A percentile compares a stretch with the other conserved stretches of the same genome.
phyloP scores from a whole-genome alignment of 352 stramenopile species.

The Phytophthora sp. region DNA sequence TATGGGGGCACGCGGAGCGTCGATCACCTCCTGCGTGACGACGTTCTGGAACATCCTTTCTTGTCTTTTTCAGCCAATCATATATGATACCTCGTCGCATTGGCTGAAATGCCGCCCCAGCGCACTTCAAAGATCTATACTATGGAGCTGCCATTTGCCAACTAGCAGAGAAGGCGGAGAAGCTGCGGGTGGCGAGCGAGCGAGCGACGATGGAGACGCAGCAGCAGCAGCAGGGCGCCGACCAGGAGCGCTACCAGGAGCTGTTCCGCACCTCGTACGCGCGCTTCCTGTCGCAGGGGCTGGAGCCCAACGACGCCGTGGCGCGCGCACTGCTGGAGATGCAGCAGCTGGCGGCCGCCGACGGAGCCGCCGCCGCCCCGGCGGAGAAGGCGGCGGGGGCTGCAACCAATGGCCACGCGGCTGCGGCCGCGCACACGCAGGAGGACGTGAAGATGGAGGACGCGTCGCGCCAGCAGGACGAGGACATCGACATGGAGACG shows the following conservation, averaged over 20 bases:
- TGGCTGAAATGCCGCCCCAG: neutral
- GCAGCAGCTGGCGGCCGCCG: constrained; percentile 33
- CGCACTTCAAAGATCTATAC: constrained; percentile 37
- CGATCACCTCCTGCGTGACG: no score
- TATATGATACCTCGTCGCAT: neutral
- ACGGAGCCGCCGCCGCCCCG: constrained; percentile 1
- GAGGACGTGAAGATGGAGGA: constrained; percentile 64
- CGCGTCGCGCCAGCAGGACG: constrained; percentile 19
- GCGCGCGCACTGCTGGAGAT: constrained; percentile 58
- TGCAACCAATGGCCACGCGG: neutral
- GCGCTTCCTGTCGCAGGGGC: constrained; percentile 52
- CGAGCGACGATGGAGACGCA: constrained; percentile 28
- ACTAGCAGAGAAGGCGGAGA: constrained; percentile 12
- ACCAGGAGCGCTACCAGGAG: constrained; percentile 38
- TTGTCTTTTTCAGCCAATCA: constrained; percentile 14
- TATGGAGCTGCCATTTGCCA: constrained; percentile 9
- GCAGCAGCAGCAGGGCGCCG: constrained; percentile 9
- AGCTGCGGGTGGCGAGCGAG: neutral
- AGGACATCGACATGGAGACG: constrained; percentile 36
- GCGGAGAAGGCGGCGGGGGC: constrained; percentile 15
- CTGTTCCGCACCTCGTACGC: constrained; percentile 63
- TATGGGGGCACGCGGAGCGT: no score
- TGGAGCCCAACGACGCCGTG: constrained; percentile 68
- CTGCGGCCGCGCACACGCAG: neutral
- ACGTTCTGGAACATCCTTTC: constrained; percentile 12